Percentiles rank a stretch among this genome's conserved stretches.
Evolutionary conservation across 2,329 filamentous ascomycete genomes (phyloP).

Genomic region (Metarhizium rileyi): DNA sequence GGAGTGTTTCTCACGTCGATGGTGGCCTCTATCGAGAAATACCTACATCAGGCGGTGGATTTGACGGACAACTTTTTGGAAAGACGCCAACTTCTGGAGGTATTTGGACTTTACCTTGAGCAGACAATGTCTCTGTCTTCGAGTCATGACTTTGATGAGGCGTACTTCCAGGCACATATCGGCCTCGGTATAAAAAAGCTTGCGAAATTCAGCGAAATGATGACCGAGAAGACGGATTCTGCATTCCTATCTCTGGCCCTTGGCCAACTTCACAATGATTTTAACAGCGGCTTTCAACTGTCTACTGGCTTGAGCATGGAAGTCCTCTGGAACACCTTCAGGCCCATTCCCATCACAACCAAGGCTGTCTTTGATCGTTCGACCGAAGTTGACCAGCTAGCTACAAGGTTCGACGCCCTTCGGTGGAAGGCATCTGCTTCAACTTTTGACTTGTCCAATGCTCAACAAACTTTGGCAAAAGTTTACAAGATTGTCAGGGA

Average conservation of each 20-base stretch:
- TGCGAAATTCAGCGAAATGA: slow-evolving; percentile 19
- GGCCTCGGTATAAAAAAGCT: slow-evolving; percentile 38
- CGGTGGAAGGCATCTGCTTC: slow-evolving; percentile 48
- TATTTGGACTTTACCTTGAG: slow-evolving; percentile 43
- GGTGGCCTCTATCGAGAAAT: slow-evolving; percentile 31
- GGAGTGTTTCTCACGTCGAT: slow-evolving; percentile 39
- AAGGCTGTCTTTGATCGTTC: slow-evolving; percentile 35
- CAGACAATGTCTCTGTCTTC: slow-evolving; percentile 41
- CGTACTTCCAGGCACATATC: slow-evolving; percentile 54
- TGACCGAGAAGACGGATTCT: slow-evolving; percentile 16
- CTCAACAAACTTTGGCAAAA: slow-evolving; percentile 44
- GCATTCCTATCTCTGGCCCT: slow-evolving; percentile 32
- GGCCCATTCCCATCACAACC: slow-evolving; percentile 49
- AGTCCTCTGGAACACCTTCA: slow-evolving; percentile 61
- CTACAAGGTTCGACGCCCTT: slow-evolving; percentile 48
- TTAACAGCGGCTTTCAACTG: slow-evolving; percentile 61
- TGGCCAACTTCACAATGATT: slow-evolving; percentile 40
- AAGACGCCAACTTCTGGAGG: slow-evolving; percentile 19
- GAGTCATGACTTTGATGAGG: slow-evolving; percentile 45
- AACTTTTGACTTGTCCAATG: slow-evolving; percentile 40
- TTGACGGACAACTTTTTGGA: slow-evolving; percentile 8
- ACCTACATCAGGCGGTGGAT: slow-evolving; percentile 26
- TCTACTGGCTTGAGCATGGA: slow-evolving; percentile 75
- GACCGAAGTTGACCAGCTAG: slow-evolving; percentile 44
- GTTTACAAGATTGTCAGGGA: slow-evolving; percentile 45